Base-by-base conservation (phyloP, 495 filamentous ascomycete species). In the Saxophila tyrrhenica region DNA sequence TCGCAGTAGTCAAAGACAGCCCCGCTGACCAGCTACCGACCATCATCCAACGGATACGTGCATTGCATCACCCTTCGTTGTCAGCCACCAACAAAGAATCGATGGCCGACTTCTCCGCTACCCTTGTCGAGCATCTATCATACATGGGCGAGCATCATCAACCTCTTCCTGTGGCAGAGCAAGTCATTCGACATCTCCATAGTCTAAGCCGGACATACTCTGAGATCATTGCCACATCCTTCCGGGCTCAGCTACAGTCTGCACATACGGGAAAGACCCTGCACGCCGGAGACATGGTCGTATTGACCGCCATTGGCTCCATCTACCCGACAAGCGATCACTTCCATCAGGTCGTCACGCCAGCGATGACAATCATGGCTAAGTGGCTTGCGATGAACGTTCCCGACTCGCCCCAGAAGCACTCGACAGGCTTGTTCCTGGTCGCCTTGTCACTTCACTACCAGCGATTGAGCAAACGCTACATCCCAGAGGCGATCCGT, bases 251-350 rank as follows among this genome's bases (percentile, higher is more conserved):
- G 55, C 76, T 99, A 9, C 75, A 81, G 50, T 68, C 76, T 39
- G 75, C 92, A 19, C 76, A 83, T 22, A 54, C 65, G 73, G 24
- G 78, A 80, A 48, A 77, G 82, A 5, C 71, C 81, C 80, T 84
- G 11, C 80, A 73, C 1, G 74, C n/a, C 2, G 85, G 87, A 2
- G 89, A 97, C 64, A 73, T 97, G 21, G 67, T 89, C 10, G 66
- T 94, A 23, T 70, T 99, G 39, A 90, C 87, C 0, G 88, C 88
- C 0, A 78, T 96, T 59, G 80, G 80, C 25, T 80, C 82, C 8
- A 85, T 91, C 55, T 99, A 94, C 66, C 89, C 94, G 3, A 95
- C 94, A 0, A 94, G 87, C 0, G 92, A 99, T 69, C 88, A 95
- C 67, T 97, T 96, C 68, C 92, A 97, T 60, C 84, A 89, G 52